A percentile compares a stretch with the other conserved stretches of the same genome.
These are phyloP conservation scores for Sporothrix inflata DNA, from an alignment of 2,329 filamentous ascomycete genomes.

Conservation along the genomic window DNA sequence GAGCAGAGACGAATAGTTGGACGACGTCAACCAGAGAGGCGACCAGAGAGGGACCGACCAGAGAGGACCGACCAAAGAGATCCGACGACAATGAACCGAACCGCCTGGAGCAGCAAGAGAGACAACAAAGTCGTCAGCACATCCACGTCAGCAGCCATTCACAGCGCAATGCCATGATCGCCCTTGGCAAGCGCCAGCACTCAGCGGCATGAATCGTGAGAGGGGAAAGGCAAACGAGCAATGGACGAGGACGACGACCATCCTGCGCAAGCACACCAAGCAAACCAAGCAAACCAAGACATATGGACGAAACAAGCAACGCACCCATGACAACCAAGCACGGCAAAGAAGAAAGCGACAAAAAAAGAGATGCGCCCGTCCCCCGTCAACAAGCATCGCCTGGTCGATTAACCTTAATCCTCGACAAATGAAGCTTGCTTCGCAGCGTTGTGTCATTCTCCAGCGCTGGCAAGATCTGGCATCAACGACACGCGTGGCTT, in stretches of 20 bases:
- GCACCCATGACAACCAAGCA: background rate
- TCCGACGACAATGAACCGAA: background rate
- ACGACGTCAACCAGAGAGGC: background rate
- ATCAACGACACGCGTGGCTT: background rate
- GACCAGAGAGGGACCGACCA: background rate
- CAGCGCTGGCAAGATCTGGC: background rate
- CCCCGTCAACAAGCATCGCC: background rate
- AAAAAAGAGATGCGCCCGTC: background rate
- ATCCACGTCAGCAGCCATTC: constrained; percentile 4
- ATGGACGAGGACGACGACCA: constrained; percentile 1
- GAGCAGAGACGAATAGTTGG: background rate
- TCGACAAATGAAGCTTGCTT: constrained; percentile 21
- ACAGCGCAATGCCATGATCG: background rate
- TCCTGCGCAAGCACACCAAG: no score
- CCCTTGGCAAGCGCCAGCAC: background rate
- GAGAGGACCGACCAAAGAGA: constrained; percentile 1
- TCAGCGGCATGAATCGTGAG: background rate
- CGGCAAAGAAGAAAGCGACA: background rate
- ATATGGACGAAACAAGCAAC: background rate
- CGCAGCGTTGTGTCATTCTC: background rate
- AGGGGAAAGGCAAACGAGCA: background rate
- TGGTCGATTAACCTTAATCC: constrained; percentile 11
- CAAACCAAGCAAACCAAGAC: background rate
- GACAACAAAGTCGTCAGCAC: background rate
- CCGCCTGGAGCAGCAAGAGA: background rate